Evolutionary conservation across 169 alveolate genomes (phyloP), one percentile per base, ranked within the genome.

Genomic region (Theileria sp.): DNA sequence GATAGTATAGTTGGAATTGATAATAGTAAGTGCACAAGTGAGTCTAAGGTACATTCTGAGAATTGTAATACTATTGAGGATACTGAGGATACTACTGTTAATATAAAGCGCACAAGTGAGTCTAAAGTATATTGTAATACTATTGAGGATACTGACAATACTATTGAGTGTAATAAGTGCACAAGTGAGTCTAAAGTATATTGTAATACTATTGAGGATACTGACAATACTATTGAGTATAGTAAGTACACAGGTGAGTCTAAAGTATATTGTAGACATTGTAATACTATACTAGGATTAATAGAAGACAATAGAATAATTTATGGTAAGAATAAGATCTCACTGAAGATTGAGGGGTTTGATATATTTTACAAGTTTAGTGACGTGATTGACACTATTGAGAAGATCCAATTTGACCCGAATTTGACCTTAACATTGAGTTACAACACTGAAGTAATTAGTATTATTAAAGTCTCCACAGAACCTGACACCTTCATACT

Each of bases 321-420:
- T 17, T 44, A 79, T 75, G 13, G 15, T 0, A 82, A 82, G 81
- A 49, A 64, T 17, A 51, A 34, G 36, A 28, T 77, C 2, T 51
- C 72, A 15, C 73, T 38, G 8, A 62, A 23, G 10, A 10, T 10
- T n/a, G 88, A 51, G 25, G 80, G 66, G 3, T 7, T 13, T 13
- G 88, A 82, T n/a, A 50, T 82, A 0, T 82, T 75, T 64, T 82
- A 84, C 80, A 62, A 80, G 8, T 36, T 64, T 50, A 21, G 80
- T 13, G 69, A 68, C 15, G 61, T 19, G 23, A 12, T 54, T 8
- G 86, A 75, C 19, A 44, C 64, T 17, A 75, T 82, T 6, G 88
- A 82, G 30, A 30, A 64, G 8, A n/a, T 82, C 36, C 88, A 82
- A 34, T 76, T 70, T 75, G 64, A 68, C 38, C 51, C 32, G 3